Percentiles rank a stretch among this genome's conserved stretches.
These are phyloP conservation scores for Sugiyamaella chiloensis DNA, from an alignment of 805 yeast species.

Conservation along the genomic window DNA sequence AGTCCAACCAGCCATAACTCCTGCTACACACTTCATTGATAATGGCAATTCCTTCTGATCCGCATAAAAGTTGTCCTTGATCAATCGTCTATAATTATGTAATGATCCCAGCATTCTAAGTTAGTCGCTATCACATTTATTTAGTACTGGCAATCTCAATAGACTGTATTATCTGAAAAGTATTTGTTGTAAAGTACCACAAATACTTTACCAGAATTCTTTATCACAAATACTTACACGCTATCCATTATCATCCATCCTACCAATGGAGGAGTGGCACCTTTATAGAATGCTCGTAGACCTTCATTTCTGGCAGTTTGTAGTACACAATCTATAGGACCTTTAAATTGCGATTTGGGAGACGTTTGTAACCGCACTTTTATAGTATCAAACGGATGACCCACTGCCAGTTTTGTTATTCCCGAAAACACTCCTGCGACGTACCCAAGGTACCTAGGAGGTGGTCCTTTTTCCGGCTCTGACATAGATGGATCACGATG, in stretches of 20 bases:
- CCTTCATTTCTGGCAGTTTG: slow-evolving; percentile 78
- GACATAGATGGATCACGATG: neutral
- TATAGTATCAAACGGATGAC: slow-evolving; percentile 91
- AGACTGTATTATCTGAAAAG: no score
- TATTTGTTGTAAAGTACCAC: no score
- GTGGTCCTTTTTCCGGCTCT: slow-evolving; percentile 3
- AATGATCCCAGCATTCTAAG: slow-evolving; percentile 74
- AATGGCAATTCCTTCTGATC: slow-evolving; percentile 66
- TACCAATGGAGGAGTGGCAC: slow-evolving; percentile 87
- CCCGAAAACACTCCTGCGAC: slow-evolving; percentile 89
- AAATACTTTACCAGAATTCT: no score
- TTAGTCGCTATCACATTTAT: no score
- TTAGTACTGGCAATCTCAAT: neutral
- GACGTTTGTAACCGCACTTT: slow-evolving; percentile 82
- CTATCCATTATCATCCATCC: slow-evolving; percentile 96
- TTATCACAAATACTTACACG: slow-evolving; percentile 37
- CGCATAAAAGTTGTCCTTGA: slow-evolving; percentile 60
- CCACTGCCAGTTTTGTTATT: slow-evolving; percentile 80
- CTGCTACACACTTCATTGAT: slow-evolving; percentile 72
- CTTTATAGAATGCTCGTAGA: slow-evolving; percentile 73
- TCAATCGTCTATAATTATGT: slow-evolving; percentile 67
- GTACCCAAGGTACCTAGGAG: slow-evolving; percentile 50
- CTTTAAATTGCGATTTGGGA: slow-evolving; percentile 65
- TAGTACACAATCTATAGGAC: slow-evolving; percentile 76
- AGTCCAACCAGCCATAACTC: slow-evolving; percentile 79